phyloP scores from a whole-genome alignment of 805 yeast species.

The Hanseniaspora guilliermondii region DNA sequence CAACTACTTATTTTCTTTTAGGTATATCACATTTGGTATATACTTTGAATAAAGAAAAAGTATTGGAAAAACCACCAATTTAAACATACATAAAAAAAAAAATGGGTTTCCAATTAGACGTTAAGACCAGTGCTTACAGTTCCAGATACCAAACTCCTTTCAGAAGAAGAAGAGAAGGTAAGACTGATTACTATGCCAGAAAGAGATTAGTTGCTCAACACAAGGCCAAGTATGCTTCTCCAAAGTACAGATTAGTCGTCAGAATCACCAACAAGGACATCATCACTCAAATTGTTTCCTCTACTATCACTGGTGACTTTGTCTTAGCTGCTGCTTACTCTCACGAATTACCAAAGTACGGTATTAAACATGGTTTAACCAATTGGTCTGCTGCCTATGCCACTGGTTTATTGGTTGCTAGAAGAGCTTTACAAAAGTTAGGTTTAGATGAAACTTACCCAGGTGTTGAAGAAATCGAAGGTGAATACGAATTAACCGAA shows the following conservation, averaged over 20 bases:
- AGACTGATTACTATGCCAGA: conserved; percentile 99
- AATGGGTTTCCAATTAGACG: conserved; percentile 58
- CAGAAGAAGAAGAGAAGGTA: conserved; percentile 99
- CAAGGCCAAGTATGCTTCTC: conserved; percentile 99
- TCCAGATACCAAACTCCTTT: conserved; percentile 99
- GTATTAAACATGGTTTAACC: conserved; percentile 95
- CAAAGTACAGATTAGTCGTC: conserved; percentile 98
- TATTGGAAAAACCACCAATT: conserved; percentile 5
- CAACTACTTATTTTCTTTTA: too few relatives aligned
- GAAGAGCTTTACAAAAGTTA: conserved; percentile 96
- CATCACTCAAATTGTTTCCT: conserved; percentile 92
- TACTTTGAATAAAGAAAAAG: background rate
- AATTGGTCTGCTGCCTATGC: conserved; percentile 99
- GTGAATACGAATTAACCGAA: conserved; percentile 96
- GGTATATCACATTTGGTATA: too few relatives aligned
- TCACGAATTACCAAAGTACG: conserved; percentile 96
- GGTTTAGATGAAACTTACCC: conserved; percentile 95
- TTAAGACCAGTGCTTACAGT: conserved; percentile 87
- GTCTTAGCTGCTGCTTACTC: conserved; percentile 97
- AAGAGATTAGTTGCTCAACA: conserved; percentile 98
- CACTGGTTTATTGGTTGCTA: conserved; percentile 94
- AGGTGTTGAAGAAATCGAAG: conserved; percentile 99
- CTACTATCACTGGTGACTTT: conserved; percentile 93
- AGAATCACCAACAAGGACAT: conserved; percentile 99
- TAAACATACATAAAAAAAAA: background rate